Evolutionary conservation across 2,329 filamentous ascomycete species (phyloP).

Genomic region (Blastomyces parvus): DNA sequence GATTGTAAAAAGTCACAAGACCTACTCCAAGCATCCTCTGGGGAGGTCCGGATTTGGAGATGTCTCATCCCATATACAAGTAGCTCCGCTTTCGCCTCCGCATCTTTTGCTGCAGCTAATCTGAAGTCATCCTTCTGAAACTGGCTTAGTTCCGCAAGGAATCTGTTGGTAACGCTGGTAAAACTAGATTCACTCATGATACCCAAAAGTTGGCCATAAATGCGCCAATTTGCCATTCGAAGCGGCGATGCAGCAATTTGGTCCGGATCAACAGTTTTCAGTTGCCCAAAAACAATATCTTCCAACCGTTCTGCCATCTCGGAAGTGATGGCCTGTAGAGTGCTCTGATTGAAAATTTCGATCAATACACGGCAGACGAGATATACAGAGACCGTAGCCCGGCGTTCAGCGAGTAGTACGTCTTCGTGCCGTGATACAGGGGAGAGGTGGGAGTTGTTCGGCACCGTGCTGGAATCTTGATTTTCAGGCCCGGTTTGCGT

Average conservation of each 20-base stretch:
- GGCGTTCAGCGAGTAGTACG: conserved; percentile 70
- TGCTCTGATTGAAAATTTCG: conserved; percentile 88
- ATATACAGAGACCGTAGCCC: conserved; percentile 90
- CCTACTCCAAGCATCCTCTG: conserved; percentile 68
- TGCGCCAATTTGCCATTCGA: conserved; percentile 87
- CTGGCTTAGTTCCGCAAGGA: conserved; percentile 67
- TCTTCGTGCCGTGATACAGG: conserved; percentile 53
- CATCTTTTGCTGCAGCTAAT: conserved; percentile 44
- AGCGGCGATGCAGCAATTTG: conserved; percentile 61
- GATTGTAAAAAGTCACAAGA: conserved; percentile 82
- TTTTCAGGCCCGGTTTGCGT: conserved; percentile 39
- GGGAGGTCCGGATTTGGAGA: conserved; percentile 63
- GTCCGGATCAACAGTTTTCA: conserved; percentile 79
- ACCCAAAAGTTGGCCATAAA: conserved; percentile 87
- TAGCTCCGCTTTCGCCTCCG: conserved; percentile 73
- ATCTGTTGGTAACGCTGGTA: conserved; percentile 68
- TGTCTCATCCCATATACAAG: conserved; percentile 88
- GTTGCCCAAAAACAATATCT: conserved; percentile 90
- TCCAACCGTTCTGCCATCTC: conserved; percentile 94
- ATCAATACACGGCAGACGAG: conserved; percentile 88
- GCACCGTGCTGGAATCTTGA: conserved; percentile 22
- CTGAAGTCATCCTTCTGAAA: conserved; percentile 62
- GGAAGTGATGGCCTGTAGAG: conserved; percentile 65
- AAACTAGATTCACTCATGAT: conserved; percentile 95
- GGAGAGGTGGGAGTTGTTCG: conserved; percentile 20